Evolutionary conservation across 2,329 filamentous ascomycete species (phyloP).

Genomic region (Aspergillus fumigatiaffinis): DNA sequence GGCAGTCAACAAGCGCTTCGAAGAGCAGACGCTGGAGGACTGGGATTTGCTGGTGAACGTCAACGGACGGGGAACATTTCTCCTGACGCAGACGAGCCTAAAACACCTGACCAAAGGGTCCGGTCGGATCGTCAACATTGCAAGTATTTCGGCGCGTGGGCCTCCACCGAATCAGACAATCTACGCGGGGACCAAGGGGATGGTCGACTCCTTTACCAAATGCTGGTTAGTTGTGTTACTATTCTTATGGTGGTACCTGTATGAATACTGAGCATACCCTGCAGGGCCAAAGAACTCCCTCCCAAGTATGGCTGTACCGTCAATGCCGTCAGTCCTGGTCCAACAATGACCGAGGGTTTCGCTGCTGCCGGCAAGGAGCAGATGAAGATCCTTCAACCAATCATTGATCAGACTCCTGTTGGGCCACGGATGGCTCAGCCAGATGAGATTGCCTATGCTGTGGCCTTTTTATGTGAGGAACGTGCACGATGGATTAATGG

Average conservation of each 20-base stretch:
- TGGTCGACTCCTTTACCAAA: slow-evolving; percentile 47
- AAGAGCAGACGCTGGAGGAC: slow-evolving; percentile 31
- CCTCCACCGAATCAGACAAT: slow-evolving; percentile 41
- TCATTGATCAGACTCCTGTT: slow-evolving; percentile 12
- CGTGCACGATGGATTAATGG: slow-evolving; percentile 48
- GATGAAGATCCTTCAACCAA: slow-evolving; percentile 41
- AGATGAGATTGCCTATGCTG: slow-evolving; percentile 47
- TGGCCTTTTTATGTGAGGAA: slow-evolving; percentile 45
- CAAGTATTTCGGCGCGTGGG: slow-evolving; percentile 33
- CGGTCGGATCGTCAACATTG: slow-evolving; percentile 45
- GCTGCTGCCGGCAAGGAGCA: slow-evolving; percentile 35
- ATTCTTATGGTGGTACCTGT: no score
- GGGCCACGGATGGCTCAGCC: slow-evolving; percentile 41
- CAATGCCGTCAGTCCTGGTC: slow-evolving; percentile 44
- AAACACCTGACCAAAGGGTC: slow-evolving; percentile 34
- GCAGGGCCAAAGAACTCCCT: slow-evolving; percentile 41
- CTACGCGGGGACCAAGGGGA: slow-evolving; percentile 50
- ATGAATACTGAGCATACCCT: not conserved
- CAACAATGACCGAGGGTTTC: slow-evolving; percentile 39
- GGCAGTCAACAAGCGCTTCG: slow-evolving; percentile 36
- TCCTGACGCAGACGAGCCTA: slow-evolving; percentile 27
- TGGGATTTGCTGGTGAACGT: slow-evolving; percentile 21
- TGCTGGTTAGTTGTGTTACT: slow-evolving; percentile 28
- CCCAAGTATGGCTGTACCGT: slow-evolving; percentile 46
- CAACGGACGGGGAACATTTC: slow-evolving; percentile 20